Percentiles rank a stretch among this genome's conserved stretches.
phyloP scores from a whole-genome alignment of 352 stramenopile genomes.

The Phytophthora podocarpi region DNA sequence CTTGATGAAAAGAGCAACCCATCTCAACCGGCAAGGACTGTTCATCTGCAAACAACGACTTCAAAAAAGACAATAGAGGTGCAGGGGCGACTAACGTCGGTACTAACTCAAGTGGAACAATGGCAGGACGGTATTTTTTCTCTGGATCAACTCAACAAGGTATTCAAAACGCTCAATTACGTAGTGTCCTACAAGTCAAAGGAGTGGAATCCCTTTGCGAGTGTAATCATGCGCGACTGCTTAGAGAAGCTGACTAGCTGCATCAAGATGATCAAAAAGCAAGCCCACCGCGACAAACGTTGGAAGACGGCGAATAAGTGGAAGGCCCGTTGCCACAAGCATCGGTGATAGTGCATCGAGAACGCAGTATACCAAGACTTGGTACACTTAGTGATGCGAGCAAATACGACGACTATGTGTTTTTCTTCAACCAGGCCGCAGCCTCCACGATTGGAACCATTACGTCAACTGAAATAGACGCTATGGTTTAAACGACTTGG shows the following conservation, averaged over 20 bases:
- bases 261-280: constrained; percentile 26
- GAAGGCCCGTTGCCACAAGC: not conserved
- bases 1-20: not conserved
- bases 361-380: too few species aligned
- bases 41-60: not conserved
- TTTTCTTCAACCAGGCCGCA: too few species aligned
- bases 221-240: constrained; percentile 6
- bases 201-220: constrained; percentile 17
- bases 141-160: constrained; percentile 34
- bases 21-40: not conserved
- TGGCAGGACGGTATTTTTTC: constrained; percentile 41
- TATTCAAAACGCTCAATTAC: constrained; percentile 6
- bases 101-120: constrained; percentile 16
- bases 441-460: too few species aligned
- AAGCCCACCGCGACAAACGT: constrained; percentile 18
- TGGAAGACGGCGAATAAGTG: constrained; percentile 25
- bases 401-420: too few species aligned
- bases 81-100: not conserved
- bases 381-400: too few species aligned
- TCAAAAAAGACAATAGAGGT: constrained; percentile 6
- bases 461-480: constrained; percentile 26
- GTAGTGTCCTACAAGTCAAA: constrained; percentile 21
- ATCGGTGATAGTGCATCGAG: not conserved
- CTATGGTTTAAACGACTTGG: too few species aligned
- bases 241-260: constrained; percentile 24